phyloP scores from a whole-genome alignment of 2,329 filamentous ascomycete species.

The Cephalotrichum gorgonifer region DNA sequence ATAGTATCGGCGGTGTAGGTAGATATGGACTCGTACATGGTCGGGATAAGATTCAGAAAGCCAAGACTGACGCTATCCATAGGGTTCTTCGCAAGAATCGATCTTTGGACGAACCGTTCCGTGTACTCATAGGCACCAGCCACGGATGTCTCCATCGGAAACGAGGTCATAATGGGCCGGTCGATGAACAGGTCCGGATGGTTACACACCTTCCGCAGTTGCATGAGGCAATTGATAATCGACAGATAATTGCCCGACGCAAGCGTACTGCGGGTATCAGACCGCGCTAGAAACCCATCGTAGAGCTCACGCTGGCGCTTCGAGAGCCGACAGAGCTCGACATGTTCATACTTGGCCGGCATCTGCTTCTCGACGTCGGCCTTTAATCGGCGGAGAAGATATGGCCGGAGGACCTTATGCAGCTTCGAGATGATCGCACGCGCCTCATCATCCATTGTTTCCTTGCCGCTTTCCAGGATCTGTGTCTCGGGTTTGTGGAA shows the following conservation, averaged over 20 bases:
- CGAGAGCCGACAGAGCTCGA: conserved; percentile 89
- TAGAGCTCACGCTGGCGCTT: conserved; percentile 94
- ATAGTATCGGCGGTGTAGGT: conserved; percentile 40
- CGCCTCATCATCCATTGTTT: conserved; percentile 89
- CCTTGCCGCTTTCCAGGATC: conserved; percentile 87
- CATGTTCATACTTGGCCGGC: conserved; percentile 95
- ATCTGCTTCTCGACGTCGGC: conserved; percentile 98
- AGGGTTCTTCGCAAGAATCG: conserved; percentile 49
- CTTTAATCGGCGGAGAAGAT: conserved; percentile 82
- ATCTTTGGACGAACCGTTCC: conserved; percentile 58
- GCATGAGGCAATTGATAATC: conserved; percentile 98
- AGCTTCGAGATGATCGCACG: conserved; percentile 86
- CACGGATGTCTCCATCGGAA: conserved; percentile 77
- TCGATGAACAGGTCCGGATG: conserved; percentile 96
- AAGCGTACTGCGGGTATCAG: conserved; percentile 80
- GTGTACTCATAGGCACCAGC: conserved; percentile 63
- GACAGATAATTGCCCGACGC: conserved; percentile 92
- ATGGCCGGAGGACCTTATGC: conserved; percentile 87
- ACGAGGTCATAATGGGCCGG: conserved; percentile 91
- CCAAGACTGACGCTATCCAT: conserved; percentile 59
- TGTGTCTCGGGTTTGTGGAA: conserved; percentile 93
- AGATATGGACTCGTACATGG: conserved; percentile 58
- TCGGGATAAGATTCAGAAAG: conserved; percentile 71
- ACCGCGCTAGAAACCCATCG: conserved; percentile 87
- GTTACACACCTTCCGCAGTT: conserved; percentile 94